Evolutionary conservation across 139 green algal genomes (phyloP).

Genomic region (Nannochloris sp.): DNA sequence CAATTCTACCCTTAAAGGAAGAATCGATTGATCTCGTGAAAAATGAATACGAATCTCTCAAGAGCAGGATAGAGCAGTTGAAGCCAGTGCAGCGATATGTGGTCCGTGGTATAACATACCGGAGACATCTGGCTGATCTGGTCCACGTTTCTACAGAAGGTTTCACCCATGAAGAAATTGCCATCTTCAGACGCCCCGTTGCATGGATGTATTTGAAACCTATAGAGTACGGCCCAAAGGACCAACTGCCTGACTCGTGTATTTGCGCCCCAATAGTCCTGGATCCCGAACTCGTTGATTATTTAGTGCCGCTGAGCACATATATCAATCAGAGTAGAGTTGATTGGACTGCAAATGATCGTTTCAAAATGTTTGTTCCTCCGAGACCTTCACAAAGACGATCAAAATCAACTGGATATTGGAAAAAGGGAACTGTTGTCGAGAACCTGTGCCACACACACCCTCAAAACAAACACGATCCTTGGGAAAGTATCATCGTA

Average conservation of each 20-base stretch:
- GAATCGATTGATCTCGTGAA: constrained; percentile 9
- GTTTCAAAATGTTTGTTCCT: constrained; percentile 71
- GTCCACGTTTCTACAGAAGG: constrained; percentile 6
- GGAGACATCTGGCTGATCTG: constrained; percentile 22
- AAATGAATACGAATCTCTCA: constrained; percentile 24
- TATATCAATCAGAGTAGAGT: constrained; percentile 42
- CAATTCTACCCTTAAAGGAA: constrained; percentile 4
- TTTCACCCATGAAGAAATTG: background rate
- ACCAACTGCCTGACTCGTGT: constrained; percentile 23
- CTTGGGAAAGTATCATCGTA: constrained; percentile 63
- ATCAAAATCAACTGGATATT: constrained; percentile 39
- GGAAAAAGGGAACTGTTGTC: constrained; percentile 60
- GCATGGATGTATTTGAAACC: constrained; percentile 67
- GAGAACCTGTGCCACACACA: background rate
- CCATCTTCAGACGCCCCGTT: constrained; percentile 20
- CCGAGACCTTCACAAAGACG: constrained; percentile 37
- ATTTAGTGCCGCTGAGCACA: constrained; percentile 37
- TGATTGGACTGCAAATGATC: constrained; percentile 49
- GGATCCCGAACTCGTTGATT: constrained; percentile 66
- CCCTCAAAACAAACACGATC: constrained; percentile 33
- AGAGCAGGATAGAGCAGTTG: constrained; percentile 12
- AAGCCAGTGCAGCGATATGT: constrained; percentile 37
- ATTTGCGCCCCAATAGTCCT: constrained; percentile 46
- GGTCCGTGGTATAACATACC: constrained; percentile 33
- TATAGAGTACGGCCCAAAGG: constrained; percentile 10